Evolutionary conservation across 306 rosid genomes (phyloP), one percentile per base, ranked within the genome.

Genomic region (Quercus bicolor): DNA sequence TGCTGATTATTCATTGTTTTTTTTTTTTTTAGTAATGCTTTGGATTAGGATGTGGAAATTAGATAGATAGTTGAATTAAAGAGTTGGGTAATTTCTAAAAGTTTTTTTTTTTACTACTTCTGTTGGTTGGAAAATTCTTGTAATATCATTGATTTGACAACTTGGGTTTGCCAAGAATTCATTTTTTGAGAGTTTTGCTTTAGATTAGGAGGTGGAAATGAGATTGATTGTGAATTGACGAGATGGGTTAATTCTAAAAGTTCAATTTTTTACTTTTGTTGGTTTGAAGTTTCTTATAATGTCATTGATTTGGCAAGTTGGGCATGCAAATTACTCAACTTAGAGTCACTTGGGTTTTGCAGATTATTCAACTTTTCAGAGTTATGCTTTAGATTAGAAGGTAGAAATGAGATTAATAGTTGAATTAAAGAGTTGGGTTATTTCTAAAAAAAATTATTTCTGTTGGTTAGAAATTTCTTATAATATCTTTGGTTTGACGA

Each of bases 291-390:
- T 48, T 48, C 53, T 48, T 48, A 11, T 48, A 48, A 11, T 48
- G 15, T 12, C 53, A 48, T 48, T 48, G 53, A 11, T 48, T 48
- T 48, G 53, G 4, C 53, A 48, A 48, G 16, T 48, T 48, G 16
- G 53, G 53, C 15, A 10, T 12, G 53, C 53, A 19, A 48, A 61
- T 52, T 37, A 37, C 45, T 16, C 78, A 7, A 3, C 54, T 45
- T 56, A 64, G 75, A 43, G 31, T 77, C 23, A 59, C 78, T 20
- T 24, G 37, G 43, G 87, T 94, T 92, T 88, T 83, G 75, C 86
- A 71, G 82, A 87, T 24, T 88, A 85, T 54, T 34, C 87, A 65
- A 77, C 18, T 43, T 73, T 23, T 21, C 26, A 19, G 37, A 45
- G 62, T 1, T 21, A 10, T 59, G 4, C 43, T 43, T 37, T 37